These are phyloP conservation scores for Tarenaya hassleriana DNA, from an alignment of 345 rosid genomes.

Conservation along the genomic window DNA sequence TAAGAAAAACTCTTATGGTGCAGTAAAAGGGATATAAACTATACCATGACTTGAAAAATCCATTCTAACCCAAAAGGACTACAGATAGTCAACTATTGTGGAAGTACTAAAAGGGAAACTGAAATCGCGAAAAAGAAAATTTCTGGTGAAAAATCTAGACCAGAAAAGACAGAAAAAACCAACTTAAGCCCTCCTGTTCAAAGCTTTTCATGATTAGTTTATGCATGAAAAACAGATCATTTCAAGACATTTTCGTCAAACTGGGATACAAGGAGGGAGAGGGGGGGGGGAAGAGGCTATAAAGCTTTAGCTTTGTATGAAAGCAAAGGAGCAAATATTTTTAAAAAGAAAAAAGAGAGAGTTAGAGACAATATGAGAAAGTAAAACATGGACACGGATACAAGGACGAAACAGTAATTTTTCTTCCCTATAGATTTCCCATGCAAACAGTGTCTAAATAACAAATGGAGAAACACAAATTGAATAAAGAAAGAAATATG, in stretches of 20 bases:
- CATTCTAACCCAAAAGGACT: slow-evolving; percentile 16
- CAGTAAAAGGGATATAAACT: slow-evolving; percentile 11
- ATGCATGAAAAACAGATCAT: slow-evolving; percentile 17
- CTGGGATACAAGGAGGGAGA: slow-evolving; percentile 1
- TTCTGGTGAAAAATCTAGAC: slow-evolving; percentile 8
- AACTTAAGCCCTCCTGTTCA: slow-evolving; percentile 15
- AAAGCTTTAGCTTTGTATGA: neutral
- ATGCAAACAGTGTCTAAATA: neutral
- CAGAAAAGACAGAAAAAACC: slow-evolving; percentile 10
- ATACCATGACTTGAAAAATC: slow-evolving; percentile 9
- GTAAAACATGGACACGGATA: slow-evolving; percentile 17
- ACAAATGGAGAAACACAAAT: slow-evolving; percentile 1
- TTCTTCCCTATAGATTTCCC: slow-evolving; percentile 11
- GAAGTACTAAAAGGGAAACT: neutral
- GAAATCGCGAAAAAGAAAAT: slow-evolving; percentile 4
- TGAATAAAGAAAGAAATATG: slow-evolving; percentile 7
- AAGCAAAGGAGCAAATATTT: neutral
- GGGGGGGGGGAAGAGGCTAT: neutral
- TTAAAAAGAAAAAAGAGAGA: neutral
- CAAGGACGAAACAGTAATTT: slow-evolving; percentile 14
- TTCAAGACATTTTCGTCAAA: slow-evolving; percentile 6
- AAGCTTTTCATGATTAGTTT: slow-evolving; percentile 15
- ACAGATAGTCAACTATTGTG: neutral
- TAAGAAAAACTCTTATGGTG: too few species aligned
- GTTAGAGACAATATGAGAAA: slow-evolving; percentile 10